These are phyloP conservation scores for Aristolochia californica DNA, from an alignment of 164 flowering plant species.

Conservation along the genomic window DNA sequence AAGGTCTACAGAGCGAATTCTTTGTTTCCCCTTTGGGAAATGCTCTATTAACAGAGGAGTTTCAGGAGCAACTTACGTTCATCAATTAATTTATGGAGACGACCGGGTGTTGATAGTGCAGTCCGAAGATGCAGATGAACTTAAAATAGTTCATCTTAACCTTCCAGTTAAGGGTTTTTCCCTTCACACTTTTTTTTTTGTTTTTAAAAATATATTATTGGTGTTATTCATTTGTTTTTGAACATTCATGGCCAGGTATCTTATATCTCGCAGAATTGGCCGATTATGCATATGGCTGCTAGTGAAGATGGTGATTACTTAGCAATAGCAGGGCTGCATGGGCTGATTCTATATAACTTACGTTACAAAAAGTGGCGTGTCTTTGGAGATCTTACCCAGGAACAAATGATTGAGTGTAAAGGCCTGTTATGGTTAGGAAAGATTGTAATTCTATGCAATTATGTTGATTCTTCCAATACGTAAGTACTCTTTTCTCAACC, in stretches of 20 bases:
- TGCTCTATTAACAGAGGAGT: slow-evolving; percentile 90
- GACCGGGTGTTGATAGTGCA: slow-evolving; percentile 89
- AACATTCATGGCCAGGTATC: slow-evolving; percentile 46
- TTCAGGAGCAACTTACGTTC: slow-evolving; percentile 69
- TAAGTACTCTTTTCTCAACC: slow-evolving; percentile 25
- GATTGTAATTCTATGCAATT: slow-evolving; percentile 92
- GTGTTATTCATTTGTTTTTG: slow-evolving; percentile 1
- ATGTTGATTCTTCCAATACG: slow-evolving; percentile 69
- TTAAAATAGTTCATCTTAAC: slow-evolving; percentile 72
- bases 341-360: slow-evolving; percentile 78
- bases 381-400: slow-evolving; percentile 93
- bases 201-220: background rate
- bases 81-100: slow-evolving; percentile 92
- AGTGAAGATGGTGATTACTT: slow-evolving; percentile 93
- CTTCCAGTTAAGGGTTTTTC: slow-evolving; percentile 75
- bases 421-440: slow-evolving; percentile 97
- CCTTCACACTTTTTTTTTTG: background rate
- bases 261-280: slow-evolving; percentile 97
- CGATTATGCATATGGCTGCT: slow-evolving; percentile 84
- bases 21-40: slow-evolving; percentile 91
- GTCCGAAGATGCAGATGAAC: slow-evolving; percentile 88
- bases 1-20: slow-evolving; percentile 65
- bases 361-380: slow-evolving; percentile 83
- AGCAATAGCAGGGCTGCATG: slow-evolving; percentile 96
- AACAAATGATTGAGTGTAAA: slow-evolving; percentile 86